phyloP scores from a whole-genome alignment of 106 monocot species.

The Triglochin maritima region DNA sequence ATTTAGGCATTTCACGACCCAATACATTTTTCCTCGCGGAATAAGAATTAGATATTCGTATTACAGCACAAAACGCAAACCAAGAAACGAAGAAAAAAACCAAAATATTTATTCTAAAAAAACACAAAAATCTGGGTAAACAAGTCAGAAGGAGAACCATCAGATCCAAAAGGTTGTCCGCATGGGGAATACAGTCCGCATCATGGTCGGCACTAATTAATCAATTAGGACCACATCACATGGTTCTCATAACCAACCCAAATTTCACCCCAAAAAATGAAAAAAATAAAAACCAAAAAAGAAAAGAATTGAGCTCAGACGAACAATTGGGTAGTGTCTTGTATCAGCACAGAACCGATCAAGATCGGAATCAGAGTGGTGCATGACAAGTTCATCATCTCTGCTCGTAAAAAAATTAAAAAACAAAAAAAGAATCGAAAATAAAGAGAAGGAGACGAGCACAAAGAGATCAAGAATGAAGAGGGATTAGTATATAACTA shows the following conservation, averaged over 20 bases:
- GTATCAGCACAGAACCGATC: neutral
- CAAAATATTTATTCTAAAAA: neutral
- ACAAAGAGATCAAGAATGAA: too few species aligned
- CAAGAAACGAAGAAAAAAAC: neutral
- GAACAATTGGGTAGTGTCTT: neutral
- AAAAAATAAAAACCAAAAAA: neutral
- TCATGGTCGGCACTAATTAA: conserved; percentile 5
- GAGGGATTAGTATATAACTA: too few species aligned
- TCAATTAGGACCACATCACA: conserved; percentile 6
- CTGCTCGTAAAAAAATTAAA: neutral
- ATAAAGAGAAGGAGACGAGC: too few species aligned
- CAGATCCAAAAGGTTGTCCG: conserved; percentile 5
- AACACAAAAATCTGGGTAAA: too few species aligned
- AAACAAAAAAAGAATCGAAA: too few species aligned
- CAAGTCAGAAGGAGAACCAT: neutral
- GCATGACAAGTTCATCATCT: conserved; percentile 1
- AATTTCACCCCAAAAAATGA: neutral
- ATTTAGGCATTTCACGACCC: too few species aligned
- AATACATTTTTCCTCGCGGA: too few species aligned
- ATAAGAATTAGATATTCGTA: too few species aligned
- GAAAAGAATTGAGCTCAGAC: neutral
- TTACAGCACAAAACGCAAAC: too few species aligned
- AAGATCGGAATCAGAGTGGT: neutral
- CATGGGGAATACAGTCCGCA: conserved; percentile 9
- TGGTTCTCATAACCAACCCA: neutral